Conservation (phyloP, 805 yeast genomes). For the Wickerhamiella siamensis region DNA sequence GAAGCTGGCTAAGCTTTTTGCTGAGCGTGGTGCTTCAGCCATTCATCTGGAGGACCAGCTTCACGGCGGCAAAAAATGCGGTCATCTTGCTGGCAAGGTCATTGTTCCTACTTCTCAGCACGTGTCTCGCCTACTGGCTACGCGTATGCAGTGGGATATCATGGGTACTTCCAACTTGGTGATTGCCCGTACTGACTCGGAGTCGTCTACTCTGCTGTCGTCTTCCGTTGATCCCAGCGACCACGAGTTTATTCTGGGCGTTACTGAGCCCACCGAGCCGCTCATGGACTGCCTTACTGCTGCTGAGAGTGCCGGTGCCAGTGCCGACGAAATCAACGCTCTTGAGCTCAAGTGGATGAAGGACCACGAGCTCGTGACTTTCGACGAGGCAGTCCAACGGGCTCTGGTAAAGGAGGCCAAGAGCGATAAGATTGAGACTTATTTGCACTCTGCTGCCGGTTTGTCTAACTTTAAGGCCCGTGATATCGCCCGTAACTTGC, state of each 20-base stretch:
- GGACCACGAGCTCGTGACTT: constrained; percentile 31
- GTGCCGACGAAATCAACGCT: constrained; percentile 24
- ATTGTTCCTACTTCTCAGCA: constrained; percentile 47
- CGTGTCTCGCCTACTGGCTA: constrained; percentile 38
- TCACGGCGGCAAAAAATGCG: constrained; percentile 54
- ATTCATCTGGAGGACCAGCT: constrained; percentile 51
- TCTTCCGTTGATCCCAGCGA: constrained; percentile 42
- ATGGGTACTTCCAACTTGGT: constrained; percentile 44
- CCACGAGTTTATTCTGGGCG: constrained; percentile 42
- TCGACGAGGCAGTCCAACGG: constrained; percentile 35
- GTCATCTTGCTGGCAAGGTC: constrained; percentile 48
- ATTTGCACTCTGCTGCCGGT: constrained; percentile 20
- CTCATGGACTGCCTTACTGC: constrained; percentile 32
- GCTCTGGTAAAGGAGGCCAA: constrained; percentile 22
- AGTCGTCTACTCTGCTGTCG: constrained; percentile 37
- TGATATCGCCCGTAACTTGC: constrained; percentile 19
- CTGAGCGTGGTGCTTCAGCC: constrained; percentile 56
- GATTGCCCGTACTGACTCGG: constrained; percentile 50
- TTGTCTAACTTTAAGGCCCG: constrained; percentile 23
- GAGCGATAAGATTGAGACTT: constrained; percentile 21
- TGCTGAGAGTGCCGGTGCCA: constrained; percentile 30
- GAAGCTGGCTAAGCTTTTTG: constrained; percentile 51
- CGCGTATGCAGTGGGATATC: constrained; percentile 50
- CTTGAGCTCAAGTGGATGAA: constrained; percentile 37
- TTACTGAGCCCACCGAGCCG: constrained; percentile 28